These are phyloP conservation scores for Aegilops speltoides DNA, from an alignment of 176 grass and related monocot species.

Conservation along the genomic window DNA sequence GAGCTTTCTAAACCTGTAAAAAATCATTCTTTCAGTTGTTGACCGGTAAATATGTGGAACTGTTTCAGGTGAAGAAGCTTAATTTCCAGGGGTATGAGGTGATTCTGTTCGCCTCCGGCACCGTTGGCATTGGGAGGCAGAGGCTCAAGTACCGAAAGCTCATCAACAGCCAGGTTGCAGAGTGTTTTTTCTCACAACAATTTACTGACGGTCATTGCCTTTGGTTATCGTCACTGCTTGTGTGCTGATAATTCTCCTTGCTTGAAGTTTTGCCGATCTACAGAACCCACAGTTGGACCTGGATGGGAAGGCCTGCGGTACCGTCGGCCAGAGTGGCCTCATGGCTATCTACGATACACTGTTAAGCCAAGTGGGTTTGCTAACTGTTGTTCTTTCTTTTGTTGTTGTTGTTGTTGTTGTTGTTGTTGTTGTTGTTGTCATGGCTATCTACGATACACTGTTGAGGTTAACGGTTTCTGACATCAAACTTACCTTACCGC, in stretches of 20 bases:
- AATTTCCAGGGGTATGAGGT: no score
- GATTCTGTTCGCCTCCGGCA: no score
- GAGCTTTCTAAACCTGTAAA: no score
- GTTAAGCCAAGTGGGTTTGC: slow-evolving; percentile 68
- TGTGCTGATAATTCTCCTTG: slow-evolving; percentile 10
- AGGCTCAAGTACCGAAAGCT: slow-evolving; percentile 45
- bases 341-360: slow-evolving; percentile 33
- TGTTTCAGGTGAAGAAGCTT: no score
- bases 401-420: background rate
- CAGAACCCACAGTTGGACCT: slow-evolving; percentile 74
- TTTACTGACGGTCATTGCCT: background rate
- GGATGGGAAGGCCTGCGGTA: slow-evolving; percentile 89
- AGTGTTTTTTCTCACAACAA: background rate
- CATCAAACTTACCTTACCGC: background rate
- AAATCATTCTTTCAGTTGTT: no score
- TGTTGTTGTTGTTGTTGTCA: background rate
- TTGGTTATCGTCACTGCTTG: background rate
- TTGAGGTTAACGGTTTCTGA: background rate
- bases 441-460: no score
- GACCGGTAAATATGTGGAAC: no score
- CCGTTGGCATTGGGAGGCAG: no score
- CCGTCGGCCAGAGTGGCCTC: slow-evolving; percentile 83
- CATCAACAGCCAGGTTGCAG: slow-evolving; percentile 69
- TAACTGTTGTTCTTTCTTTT: background rate
- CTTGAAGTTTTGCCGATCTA: slow-evolving; percentile 82